Percentiles rank a stretch among this genome's conserved stretches.
phyloP scores from a whole-genome alignment of 1,139 yeast genomes.

The Geotrichum carabidarum region DNA sequence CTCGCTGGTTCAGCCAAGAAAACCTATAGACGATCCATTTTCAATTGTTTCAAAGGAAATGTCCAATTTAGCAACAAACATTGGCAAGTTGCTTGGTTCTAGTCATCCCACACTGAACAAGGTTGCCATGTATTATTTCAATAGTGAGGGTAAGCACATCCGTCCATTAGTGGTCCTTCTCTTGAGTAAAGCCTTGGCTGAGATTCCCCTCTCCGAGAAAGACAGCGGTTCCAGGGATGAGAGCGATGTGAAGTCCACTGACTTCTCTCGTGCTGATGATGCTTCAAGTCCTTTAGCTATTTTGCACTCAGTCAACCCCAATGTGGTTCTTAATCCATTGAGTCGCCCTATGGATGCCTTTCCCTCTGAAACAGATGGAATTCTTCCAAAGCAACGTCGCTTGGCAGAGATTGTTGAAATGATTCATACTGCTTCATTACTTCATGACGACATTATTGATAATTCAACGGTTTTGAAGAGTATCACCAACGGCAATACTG shows the following conservation, averaged over 20 bases:
- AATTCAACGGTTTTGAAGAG: conserved; percentile 87
- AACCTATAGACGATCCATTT: conserved; percentile 57
- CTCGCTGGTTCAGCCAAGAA: conserved; percentile 4
- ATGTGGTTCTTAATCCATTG: conserved; percentile 72
- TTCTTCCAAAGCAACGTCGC: conserved; percentile 88
- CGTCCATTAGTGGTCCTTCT: conserved; percentile 85
- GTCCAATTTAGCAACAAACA: conserved; percentile 83
- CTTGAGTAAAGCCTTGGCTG: conserved; percentile 72
- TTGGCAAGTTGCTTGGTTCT: conserved; percentile 80
- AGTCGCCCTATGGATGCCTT: conserved; percentile 74
- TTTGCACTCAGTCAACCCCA: conserved; percentile 84
- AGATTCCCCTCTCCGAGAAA: conserved; percentile 65
- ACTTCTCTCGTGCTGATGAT: conserved; percentile 32
- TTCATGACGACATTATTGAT: conserved; percentile 97
- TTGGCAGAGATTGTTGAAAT: conserved; percentile 97
- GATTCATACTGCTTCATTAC: conserved; percentile 93
- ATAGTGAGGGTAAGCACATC: conserved; percentile 92
- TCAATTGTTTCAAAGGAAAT: conserved; percentile 89
- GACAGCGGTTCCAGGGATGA: conserved; percentile 45
- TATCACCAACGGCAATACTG: conserved; percentile 83
- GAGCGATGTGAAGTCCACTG: conserved; percentile 34
- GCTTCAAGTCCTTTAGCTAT: conserved; percentile 72
- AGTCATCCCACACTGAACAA: conserved; percentile 90
- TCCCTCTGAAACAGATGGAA: conserved; percentile 50
- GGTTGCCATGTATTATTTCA: conserved; percentile 88